Evolutionary conservation across 139 green algal genomes (phyloP).

Genomic region (Volvox africanus): DNA sequence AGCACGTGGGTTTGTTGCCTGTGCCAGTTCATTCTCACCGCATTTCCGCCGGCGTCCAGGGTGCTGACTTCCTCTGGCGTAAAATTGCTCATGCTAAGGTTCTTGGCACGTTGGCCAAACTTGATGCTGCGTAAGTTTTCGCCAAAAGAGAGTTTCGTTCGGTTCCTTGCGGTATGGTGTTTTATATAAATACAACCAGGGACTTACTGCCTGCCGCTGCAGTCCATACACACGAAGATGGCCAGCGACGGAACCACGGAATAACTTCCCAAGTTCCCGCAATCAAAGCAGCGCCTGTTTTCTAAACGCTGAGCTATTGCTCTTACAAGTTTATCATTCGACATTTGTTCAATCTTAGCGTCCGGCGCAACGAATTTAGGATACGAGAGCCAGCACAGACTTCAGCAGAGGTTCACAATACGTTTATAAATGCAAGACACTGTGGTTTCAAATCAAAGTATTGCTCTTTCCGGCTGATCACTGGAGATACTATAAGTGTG

Average conservation of each 20-base stretch:
- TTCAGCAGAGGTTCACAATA: too few species aligned
- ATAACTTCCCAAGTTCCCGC: slow-evolving; percentile 26
- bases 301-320: slow-evolving; percentile 20
- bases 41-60: slow-evolving; percentile 79
- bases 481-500: too few species aligned
- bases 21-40: slow-evolving; percentile 56
- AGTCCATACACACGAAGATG: slow-evolving; percentile 87
- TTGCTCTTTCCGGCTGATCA: too few species aligned
- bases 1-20: too few species aligned
- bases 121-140: slow-evolving; percentile 72
- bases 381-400: too few species aligned
- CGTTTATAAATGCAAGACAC: too few species aligned
- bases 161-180: not conserved
- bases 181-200: not conserved
- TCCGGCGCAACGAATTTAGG: too few species aligned
- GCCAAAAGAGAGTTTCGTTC: not conserved
- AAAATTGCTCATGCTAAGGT: slow-evolving; percentile 84
- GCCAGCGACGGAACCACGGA: slow-evolving; percentile 82
- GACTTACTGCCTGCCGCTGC: slow-evolving; percentile 86
- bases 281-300: slow-evolving; percentile 75
- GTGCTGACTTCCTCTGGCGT: slow-evolving; percentile 78
- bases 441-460: too few species aligned
- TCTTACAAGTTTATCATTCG: not conserved
- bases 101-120: slow-evolving; percentile 86
- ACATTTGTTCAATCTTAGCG: not conserved